A percentile compares a stretch with the other conserved stretches of the same genome.
These are phyloP conservation scores for Cystobasidium tubakii DNA, from an alignment of 768 basidiomycete species.

Conservation along the genomic window DNA sequence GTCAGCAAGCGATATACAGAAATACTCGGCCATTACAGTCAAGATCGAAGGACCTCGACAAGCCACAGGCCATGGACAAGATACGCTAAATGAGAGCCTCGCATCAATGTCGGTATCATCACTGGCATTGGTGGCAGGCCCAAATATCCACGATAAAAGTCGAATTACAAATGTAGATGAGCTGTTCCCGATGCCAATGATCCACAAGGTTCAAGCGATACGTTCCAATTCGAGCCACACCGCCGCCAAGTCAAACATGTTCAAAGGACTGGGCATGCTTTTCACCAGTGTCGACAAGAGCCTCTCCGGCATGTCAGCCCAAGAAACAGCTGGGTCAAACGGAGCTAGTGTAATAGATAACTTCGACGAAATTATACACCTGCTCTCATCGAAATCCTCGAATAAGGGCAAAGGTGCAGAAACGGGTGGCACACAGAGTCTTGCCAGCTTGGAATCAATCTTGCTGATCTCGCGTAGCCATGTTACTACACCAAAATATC, in stretches of 20 bases:
- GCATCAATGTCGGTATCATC: background rate
- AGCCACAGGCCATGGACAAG: background rate
- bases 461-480: background rate
- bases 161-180: background rate
- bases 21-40: background rate
- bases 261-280: background rate
- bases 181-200: background rate
- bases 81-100: background rate
- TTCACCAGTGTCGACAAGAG: background rate
- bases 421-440: background rate
- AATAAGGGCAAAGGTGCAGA: background rate
- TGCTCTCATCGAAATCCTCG: background rate
- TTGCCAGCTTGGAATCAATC: background rate
- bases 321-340: background rate
- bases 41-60: background rate
- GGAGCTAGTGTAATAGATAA: background rate
- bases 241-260: background rate
- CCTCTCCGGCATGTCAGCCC: background rate
- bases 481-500: slow-evolving; percentile 7
- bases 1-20: background rate
- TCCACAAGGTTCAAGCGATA: background rate
- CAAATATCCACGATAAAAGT: background rate
- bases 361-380: background rate
- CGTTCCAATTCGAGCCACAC: background rate
- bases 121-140: background rate